phyloP scores from a whole-genome alignment of 192 early-diverging fungal species.

The Podila epigama region DNA sequence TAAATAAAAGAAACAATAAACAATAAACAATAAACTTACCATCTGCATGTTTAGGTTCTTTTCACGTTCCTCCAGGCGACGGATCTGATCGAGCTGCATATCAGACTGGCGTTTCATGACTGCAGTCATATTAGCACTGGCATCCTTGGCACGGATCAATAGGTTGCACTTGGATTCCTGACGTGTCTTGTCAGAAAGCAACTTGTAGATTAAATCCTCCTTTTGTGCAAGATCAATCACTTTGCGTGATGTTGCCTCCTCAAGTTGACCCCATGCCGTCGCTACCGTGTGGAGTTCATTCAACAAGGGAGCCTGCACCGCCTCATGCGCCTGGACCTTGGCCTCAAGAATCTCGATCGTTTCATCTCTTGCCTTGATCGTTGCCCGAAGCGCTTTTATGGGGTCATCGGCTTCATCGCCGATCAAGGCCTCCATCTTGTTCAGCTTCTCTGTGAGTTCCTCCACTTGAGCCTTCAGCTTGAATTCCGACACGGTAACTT shows the following conservation, averaged over 20 bases:
- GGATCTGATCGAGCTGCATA: constrained; percentile 89
- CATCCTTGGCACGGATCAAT: constrained; percentile 80
- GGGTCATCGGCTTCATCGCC: constrained; percentile 39
- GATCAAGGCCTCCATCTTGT: constrained; percentile 27
- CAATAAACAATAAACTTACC: constrained; percentile 43
- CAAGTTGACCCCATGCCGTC: constrained; percentile 79
- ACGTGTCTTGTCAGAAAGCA: constrained; percentile 86
- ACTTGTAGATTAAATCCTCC: constrained; percentile 80
- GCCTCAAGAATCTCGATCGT: constrained; percentile 62
- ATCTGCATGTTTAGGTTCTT: constrained; percentile 65
- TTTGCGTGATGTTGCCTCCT: constrained; percentile 84
- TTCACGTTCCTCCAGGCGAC: constrained; percentile 82
- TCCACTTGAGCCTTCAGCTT: constrained; percentile 55
- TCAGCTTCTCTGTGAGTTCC: constrained; percentile 45
- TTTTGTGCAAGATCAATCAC: constrained; percentile 80
- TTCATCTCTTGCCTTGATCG: constrained; percentile 56
- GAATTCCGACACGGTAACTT: constrained; percentile 45
- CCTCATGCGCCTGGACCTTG: constrained; percentile 57
- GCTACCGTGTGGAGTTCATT: constrained; percentile 74
- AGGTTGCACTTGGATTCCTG: constrained; percentile 86
- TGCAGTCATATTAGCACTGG: constrained; percentile 70
- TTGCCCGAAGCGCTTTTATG: constrained; percentile 23
- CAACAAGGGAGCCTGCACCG: constrained; percentile 58
- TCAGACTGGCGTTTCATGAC: constrained; percentile 83
- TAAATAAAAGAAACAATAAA: too few relatives aligned